Evolutionary conservation across 352 stramenopile species (phyloP), one percentile per base, ranked within the genome.

Genomic region (Albugo candida): DNA sequence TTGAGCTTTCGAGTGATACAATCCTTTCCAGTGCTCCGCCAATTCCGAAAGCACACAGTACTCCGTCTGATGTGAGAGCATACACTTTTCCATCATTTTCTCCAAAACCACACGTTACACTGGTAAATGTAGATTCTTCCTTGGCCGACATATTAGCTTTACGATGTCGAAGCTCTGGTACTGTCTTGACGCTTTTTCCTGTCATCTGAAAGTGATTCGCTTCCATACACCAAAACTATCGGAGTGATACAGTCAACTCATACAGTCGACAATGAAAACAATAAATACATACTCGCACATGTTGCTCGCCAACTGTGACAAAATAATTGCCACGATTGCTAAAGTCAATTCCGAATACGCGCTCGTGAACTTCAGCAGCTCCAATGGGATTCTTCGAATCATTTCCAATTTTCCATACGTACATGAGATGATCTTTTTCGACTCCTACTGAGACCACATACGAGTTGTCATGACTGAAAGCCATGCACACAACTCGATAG

Each of bases 371-470:
- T 16, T 61, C 41, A 0, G 77, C 71, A 14, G 60, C 63, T 16
- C 66, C 74, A 1, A 83, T 53, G 3, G 17, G 38, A 16, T 51
- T 43, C 6, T 52, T 64, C 51, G 67, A 67, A 11, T 54, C 41
- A 1, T 53, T 55, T 1, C 48, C 48, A 1, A 84, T 51, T 37
- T 84, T 63, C 80, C 81, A 94, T 12, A 66, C 67, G 41, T 83
- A 77, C 2, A 93, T 10, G 49, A 81, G 71, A 54, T 86, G 69
- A 47, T 94, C 81, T 42, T 92, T 71, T 24, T 86, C 74, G 27
- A 92, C 65, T 0, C 80, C 81, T 0, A 59, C 68, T 0, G 80
- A 88, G 2, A 92, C 24, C 11, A 94, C 49, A 38, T 64, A 74
- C 6, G 52, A 55, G 11, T 65, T 59, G 39, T 86, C 69, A 11